Evolutionary conservation across 2,329 filamentous ascomycete species (phyloP), one percentile per base, ranked within the genome.

Genomic region (Hymenoscyphus linearis): DNA sequence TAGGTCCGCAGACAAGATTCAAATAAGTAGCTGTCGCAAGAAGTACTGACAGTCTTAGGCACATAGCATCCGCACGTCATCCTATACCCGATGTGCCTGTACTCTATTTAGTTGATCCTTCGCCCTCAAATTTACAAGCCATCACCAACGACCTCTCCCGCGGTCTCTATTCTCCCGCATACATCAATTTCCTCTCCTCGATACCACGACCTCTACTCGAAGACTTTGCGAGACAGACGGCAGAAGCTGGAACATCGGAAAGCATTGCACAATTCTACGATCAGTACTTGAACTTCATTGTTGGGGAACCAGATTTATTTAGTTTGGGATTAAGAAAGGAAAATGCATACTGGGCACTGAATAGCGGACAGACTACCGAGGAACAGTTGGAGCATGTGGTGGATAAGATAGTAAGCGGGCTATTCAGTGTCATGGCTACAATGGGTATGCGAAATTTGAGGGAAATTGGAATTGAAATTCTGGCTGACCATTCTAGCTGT

Each of bases 381-480:
- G 90, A 95, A 62, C 90, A 95, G 72, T 82, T 99, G 59, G 95
- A 98, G 71, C 80, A 83, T 58, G 86, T 95, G 40, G 85, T 99
- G 35, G 93, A 99, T 74, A 87, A 87, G 67, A 93, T 98, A 65
- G 95, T 99, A 57, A 96, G 90, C 70, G 95, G 95, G 0, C 79
- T 99, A n/a, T 99, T 98, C 77, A 97, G 93, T 65, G 95, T 99
- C 55, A 88, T 95, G 62, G 95, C 96, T n/a, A 99, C 95, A 4
- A 96, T 97, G 91, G 93, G 92, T 88, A 80, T 62, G 80, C 67
- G 31, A 40, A 13, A 57, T 27, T 47, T 31, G 25, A 31, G 6
- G 53, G 34, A 44, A 37, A 34, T 35, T 47, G n/a, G 27, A 52
- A 36, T 53, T 18, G 26, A 26, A 37, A 35, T 52, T 34, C 16